Conservation (phyloP, 805 yeast genomes). For the Cyberlindnera amylophila region DNA sequence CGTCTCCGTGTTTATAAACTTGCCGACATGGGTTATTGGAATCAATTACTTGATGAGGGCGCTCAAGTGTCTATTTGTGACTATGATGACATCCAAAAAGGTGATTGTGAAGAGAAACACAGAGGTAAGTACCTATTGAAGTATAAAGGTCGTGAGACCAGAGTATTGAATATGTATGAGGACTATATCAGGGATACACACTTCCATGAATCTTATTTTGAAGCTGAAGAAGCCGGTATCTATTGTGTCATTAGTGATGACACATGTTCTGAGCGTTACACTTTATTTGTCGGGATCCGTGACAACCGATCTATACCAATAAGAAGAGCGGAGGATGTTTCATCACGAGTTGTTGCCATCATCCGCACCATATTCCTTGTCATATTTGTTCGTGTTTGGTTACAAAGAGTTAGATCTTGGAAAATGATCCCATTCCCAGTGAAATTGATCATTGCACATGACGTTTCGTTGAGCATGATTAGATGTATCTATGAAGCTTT, state of each 20-base stretch:
- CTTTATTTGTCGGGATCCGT: background rate
- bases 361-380: too few species aligned
- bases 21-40: background rate
- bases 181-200: background rate
- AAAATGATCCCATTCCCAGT: background rate
- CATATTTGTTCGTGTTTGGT: too few species aligned
- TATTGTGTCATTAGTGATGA: background rate
- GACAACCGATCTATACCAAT: too few species aligned
- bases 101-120: background rate
- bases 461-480: background rate
- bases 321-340: too few species aligned
- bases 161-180: background rate
- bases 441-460: background rate
- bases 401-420: background rate
- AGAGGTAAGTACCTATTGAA: background rate
- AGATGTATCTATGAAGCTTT: background rate
- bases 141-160: background rate
- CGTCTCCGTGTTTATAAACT: background rate
- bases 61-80: background rate
- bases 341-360: too few species aligned
- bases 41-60: background rate
- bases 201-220: background rate
- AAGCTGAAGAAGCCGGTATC: background rate
- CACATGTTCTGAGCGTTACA: background rate
- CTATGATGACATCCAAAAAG: background rate